These are phyloP conservation scores for Dacryopinax primogenitus DNA, from an alignment of 768 basidiomycete genomes.

Conservation along the genomic window DNA sequence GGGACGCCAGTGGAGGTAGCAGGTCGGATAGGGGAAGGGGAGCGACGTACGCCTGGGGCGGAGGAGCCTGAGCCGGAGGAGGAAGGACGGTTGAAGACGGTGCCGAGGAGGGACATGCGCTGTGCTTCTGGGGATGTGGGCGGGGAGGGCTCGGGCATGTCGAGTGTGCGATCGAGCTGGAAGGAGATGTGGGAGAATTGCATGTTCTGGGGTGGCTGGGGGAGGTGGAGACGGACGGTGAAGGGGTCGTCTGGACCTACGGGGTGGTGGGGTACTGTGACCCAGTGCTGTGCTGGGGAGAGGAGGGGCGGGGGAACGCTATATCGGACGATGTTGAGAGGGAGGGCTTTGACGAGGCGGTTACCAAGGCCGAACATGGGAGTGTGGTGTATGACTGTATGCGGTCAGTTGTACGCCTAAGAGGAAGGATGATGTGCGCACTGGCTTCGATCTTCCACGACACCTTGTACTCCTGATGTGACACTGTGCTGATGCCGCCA, in stretches of 20 bases:
- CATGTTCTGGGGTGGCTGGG: conserved; percentile 48
- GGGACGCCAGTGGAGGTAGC: not conserved
- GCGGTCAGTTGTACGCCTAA: not conserved
- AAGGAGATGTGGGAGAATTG: conserved; percentile 46
- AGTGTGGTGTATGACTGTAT: conserved; percentile 51
- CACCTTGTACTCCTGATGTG: conserved; percentile 65
- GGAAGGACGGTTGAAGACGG: not conserved
- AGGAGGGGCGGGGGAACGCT: conserved; percentile 37
- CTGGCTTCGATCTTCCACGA: conserved; percentile 77
- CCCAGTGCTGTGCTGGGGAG: conserved; percentile 15
- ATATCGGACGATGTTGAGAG: conserved; percentile 58
- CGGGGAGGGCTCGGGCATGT: conserved; percentile 48
- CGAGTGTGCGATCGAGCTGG: conserved; percentile 52
- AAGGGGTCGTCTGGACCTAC: conserved; percentile 27
- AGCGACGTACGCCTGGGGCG: not conserved
- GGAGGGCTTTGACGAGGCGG: conserved; percentile 55
- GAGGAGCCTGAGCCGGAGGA: not conserved
- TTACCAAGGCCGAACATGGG: conserved; percentile 54
- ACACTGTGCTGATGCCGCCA: conserved; percentile 53
- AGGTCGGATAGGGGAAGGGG: conserved; percentile 1
- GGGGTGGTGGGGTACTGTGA: conserved; percentile 23
- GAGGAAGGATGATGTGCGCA: conserved; percentile 28
- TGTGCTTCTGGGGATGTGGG: conserved; percentile 33
- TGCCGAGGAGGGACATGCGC: conserved; percentile 1
- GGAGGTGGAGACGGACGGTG: conserved; percentile 28